Evolutionary conservation across 2,329 filamentous ascomycete species (phyloP), one percentile per base, ranked within the genome.

Genomic region (Scytalidium lignicola): DNA sequence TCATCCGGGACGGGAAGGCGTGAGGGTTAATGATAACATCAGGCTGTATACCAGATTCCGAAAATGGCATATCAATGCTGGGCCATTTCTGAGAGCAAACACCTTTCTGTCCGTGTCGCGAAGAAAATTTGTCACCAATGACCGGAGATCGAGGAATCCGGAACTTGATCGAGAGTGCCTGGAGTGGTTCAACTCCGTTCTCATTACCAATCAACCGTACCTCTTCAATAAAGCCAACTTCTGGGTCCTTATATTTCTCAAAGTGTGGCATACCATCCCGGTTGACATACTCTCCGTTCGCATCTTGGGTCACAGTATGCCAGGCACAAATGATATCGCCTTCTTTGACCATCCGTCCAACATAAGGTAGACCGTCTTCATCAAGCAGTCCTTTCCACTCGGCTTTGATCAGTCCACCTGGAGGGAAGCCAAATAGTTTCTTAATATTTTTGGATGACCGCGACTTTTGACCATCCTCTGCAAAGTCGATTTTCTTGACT

Each of bases 11-110:
- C 7, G 93, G 93, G 79, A 99, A 99, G 64, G 93, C 93, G 78
- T 99, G 93, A 39, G 93, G 93, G 73, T 99, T 99, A 76, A 99
- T 99, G 70, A 99, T 99, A 62, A 96, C 79, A 69, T 99, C 93
- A 9, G 93, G 93, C 64, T 96, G 91, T 53, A 99, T 97, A 47
- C 93, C 93, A 5, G 87, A 88, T 72, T 99, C 93, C 2, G 89
- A 90, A 71, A 97, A 99, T 3, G 93, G 93, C 88, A 99, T 93
- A 67, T 97, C 91, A 51, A 88, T 75, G 2, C 85, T 80, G 0
- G 91, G 93, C 90, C 93, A 99, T 67, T 96, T 93, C 66, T 97
- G 92, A 17, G 90, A 96, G 62, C 81, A 85, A 45, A 97, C 93
- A 82, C 93, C 93, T 72, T 99, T 99, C 68, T 99, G 93, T 53